These are phyloP conservation scores for Cladosporium sp. DNA, from an alignment of 2,329 filamentous ascomycete genomes.

Conservation along the genomic window DNA sequence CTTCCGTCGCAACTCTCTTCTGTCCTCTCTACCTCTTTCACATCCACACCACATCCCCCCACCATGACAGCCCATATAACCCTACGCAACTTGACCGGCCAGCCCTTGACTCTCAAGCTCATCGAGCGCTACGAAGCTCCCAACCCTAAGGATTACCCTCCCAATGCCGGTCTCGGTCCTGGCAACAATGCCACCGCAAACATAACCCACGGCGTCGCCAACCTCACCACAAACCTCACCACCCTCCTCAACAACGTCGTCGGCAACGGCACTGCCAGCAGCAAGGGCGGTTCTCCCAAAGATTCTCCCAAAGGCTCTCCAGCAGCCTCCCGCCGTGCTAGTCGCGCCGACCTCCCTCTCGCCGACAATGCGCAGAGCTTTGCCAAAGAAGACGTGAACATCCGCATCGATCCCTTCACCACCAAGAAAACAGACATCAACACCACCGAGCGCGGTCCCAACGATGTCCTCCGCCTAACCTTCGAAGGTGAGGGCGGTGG, in stretches of 20 bases:
- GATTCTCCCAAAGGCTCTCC: constrained; percentile 13
- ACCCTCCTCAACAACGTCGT: constrained; percentile 21
- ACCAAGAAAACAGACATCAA: constrained; percentile 59
- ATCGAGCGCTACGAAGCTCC: constrained; percentile 67
- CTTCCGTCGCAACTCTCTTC: background rate
- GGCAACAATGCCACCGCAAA: constrained; percentile 24
- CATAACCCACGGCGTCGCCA: constrained; percentile 18
- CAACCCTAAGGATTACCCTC: constrained; percentile 34
- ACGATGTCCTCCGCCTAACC: constrained; percentile 68
- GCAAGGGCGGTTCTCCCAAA: constrained; percentile 3
- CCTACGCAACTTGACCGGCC: constrained; percentile 76
- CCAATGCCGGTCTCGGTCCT: constrained; percentile 16
- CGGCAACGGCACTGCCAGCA: constrained; percentile 1
- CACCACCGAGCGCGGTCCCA: constrained; percentile 49
- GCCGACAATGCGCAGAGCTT: constrained; percentile 57
- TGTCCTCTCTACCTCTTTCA: background rate
- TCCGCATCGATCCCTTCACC: constrained; percentile 65
- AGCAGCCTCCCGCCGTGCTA: constrained; percentile 45
- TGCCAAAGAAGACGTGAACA: constrained; percentile 56
- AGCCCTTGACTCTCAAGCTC: constrained; percentile 64
- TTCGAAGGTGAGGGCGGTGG: constrained; percentile 60
- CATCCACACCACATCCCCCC: background rate
- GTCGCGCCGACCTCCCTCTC: constrained; percentile 33
- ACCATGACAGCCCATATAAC: constrained; percentile 47
- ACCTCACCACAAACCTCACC: constrained; percentile 40